These are phyloP conservation scores for Leishmania tarentolae DNA, from an alignment of 208 protist genomes.

Conservation along the genomic window DNA sequence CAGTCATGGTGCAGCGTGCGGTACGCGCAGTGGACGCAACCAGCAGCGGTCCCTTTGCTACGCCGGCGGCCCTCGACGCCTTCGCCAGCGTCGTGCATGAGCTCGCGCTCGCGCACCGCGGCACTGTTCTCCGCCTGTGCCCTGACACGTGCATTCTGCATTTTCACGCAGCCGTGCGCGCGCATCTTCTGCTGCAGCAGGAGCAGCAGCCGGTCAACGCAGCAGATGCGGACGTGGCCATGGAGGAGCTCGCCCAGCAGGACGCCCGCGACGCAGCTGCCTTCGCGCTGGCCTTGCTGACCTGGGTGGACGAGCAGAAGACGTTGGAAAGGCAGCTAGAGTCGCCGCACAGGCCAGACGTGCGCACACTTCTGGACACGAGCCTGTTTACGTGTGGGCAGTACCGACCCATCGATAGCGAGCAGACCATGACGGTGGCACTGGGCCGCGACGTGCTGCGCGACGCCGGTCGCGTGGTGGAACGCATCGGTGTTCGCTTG, in stretches of 20 bases:
- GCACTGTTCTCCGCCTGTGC: conserved; percentile 12
- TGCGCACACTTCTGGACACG: conserved; percentile 26
- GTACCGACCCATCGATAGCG: background rate
- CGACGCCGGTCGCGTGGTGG: conserved; percentile 18
- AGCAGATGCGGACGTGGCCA: background rate
- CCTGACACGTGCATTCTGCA: conserved; percentile 33
- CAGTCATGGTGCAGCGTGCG: background rate
- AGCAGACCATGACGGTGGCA: conserved; percentile 10
- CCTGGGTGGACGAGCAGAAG: conserved; percentile 3
- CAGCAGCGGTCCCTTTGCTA: conserved; percentile 7
- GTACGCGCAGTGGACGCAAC: background rate
- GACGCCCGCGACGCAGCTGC: conserved; percentile 14
- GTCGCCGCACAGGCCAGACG: background rate
- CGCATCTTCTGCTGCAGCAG: background rate
- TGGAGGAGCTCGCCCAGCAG: background rate
- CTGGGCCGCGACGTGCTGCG: conserved; percentile 27
- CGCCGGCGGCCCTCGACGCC: conserved; percentile 6
- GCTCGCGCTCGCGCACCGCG: conserved; percentile 9
- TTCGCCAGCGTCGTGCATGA: conserved; percentile 20
- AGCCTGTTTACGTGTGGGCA: conserved; percentile 11
- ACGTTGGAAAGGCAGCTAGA: background rate
- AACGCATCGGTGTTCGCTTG: conserved; percentile 13
- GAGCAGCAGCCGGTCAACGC: background rate
- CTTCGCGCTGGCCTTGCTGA: conserved; percentile 21
- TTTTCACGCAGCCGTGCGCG: conserved; percentile 15